Evolutionary conservation across 2,329 filamentous ascomycete genomes (phyloP).

Genomic region (Alternaria sp.): DNA sequence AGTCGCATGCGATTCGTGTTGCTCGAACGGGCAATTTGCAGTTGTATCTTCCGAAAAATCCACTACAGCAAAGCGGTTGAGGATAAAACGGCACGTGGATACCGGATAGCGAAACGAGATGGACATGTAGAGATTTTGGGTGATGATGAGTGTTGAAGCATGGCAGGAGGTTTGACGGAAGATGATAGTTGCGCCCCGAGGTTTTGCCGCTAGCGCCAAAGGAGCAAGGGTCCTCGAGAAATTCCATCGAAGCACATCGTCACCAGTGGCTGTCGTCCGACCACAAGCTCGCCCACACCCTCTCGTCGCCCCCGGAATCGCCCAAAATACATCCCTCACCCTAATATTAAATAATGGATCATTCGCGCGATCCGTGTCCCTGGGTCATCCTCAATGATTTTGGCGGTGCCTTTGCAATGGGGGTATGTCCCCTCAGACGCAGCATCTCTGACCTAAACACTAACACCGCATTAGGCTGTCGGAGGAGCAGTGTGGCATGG

Average conservation of each 20-base stretch:
- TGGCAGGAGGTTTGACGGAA: constrained; percentile 2
- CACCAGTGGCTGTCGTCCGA: constrained; percentile 29
- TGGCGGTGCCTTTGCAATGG: constrained; percentile 96
- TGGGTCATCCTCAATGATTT: constrained; percentile 98
- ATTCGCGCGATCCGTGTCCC: constrained; percentile 94
- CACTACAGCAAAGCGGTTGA: not conserved
- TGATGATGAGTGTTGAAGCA: not conserved
- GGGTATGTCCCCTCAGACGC: constrained; percentile 66
- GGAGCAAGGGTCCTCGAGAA: constrained; percentile 26
- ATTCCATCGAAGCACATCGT: constrained; percentile 47
- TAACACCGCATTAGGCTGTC: constrained; percentile 49
- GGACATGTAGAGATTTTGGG: not conserved
- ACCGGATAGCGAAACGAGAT: not conserved
- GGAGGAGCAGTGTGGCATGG: constrained; percentile 82
- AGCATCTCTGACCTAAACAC: constrained; percentile 4
- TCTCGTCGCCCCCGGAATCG: constrained; percentile 16
- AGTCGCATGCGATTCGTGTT: not conserved
- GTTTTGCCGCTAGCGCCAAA: constrained; percentile 32
- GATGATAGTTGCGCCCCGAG: constrained; percentile 21
- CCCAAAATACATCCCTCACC: not conserved
- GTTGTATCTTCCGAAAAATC: not conserved
- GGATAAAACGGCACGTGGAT: not conserved
- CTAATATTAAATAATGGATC: constrained; percentile 72
- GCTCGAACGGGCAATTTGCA: not conserved
- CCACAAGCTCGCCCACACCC: constrained; percentile 25